Evolutionary conservation across 2,329 filamentous ascomycete species (phyloP).

Genomic region (Aureobasidium sp.): DNA sequence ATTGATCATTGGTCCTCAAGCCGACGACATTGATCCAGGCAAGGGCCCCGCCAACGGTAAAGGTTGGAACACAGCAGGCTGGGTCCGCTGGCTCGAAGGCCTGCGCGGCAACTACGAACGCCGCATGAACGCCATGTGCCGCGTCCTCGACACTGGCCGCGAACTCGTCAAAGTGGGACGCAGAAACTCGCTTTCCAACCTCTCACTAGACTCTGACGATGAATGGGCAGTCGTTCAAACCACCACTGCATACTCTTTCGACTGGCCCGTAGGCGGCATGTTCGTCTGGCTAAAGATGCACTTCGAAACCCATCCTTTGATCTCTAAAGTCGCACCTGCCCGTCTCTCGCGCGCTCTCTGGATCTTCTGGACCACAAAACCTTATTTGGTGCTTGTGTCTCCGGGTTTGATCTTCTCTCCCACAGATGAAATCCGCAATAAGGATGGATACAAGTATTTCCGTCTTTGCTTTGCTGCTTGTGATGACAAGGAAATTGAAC

Average conservation of each 20-base stretch:
- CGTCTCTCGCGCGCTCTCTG: conserved; percentile 60
- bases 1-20: conserved; percentile 62
- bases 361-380: conserved; percentile 62
- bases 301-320: conserved; percentile 68
- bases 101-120: conserved; percentile 77
- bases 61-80: conserved; percentile 75
- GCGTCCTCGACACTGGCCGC: conserved; percentile 61
- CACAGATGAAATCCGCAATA: conserved; percentile 50
- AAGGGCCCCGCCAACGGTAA: conserved; percentile 42
- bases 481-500: conserved; percentile 60
- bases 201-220: conserved; percentile 33
- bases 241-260: conserved; percentile 66
- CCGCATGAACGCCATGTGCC: conserved; percentile 75
- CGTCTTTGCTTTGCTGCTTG: conserved; percentile 82
- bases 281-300: conserved; percentile 76
- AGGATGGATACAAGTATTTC: conserved; percentile 63
- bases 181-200: conserved; percentile 28
- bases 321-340: conserved; percentile 42
- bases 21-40: conserved; percentile 31
- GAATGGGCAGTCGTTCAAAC: conserved; percentile 74
- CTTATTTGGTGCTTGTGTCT: conserved; percentile 61
- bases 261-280: conserved; percentile 82
- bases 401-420: conserved; percentile 71
- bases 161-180: conserved; percentile 58
- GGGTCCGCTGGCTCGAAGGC: conserved; percentile 85